phyloP scores from a whole-genome alignment of 352 stramenopile species.

The Phytophthora quininea region DNA sequence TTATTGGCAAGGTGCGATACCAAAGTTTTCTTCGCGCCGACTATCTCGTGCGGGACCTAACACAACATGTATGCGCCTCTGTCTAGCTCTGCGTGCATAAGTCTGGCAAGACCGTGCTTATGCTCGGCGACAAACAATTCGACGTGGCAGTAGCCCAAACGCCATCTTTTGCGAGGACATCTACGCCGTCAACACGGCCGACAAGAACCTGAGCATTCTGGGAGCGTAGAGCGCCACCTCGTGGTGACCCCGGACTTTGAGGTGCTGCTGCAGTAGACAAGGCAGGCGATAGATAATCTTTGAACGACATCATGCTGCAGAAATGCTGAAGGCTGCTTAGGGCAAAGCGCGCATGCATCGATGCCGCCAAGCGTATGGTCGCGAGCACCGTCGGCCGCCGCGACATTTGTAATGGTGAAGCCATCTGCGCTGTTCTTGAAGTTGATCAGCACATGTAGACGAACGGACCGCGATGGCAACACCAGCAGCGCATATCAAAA shows the following conservation, averaged over 20 bases:
- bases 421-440: constrained; percentile 2
- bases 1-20: constrained; percentile 75
- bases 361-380: background rate
- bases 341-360: background rate
- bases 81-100: constrained; percentile 80
- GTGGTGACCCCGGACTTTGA: constrained; percentile 90
- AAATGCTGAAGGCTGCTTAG: background rate
- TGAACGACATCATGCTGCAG: background rate
- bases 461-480: constrained; percentile 3
- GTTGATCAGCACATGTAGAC: background rate
- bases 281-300: background rate
- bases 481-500: constrained; percentile 24
- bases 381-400: background rate
- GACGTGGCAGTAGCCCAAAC: constrained; percentile 81
- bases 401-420: constrained; percentile 1
- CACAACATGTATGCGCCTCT: background rate
- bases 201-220: constrained; percentile 81
- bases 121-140: constrained; percentile 89
- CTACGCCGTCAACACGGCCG: constrained; percentile 76
- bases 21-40: background rate
- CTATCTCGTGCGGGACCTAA: background rate
- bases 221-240: constrained; percentile 78
- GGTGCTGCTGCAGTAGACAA: constrained; percentile 63
- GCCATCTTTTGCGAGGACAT: constrained; percentile 85
- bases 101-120: constrained; percentile 85